Base-by-base conservation (phyloP, 345 rosid genomes). In the Heritiera littoralis region DNA sequence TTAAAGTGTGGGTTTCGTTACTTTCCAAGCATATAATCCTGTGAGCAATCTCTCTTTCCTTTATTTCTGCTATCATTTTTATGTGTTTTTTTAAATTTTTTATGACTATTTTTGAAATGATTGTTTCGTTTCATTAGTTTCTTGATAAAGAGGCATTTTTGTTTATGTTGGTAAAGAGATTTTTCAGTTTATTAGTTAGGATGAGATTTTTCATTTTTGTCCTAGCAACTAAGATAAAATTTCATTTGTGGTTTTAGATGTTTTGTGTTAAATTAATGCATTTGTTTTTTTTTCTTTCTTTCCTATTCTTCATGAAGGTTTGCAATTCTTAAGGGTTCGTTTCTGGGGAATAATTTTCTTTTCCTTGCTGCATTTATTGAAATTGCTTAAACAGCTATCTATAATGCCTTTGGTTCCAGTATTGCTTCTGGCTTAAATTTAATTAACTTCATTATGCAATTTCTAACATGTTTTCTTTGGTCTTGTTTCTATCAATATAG, bases 1-100 rank as follows among this genome's bases (percentile, higher is more conserved):
- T 10, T 54, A 72, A 61, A 59, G 32, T 63, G 38, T 77, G 69
- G 69, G 23, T 51, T 78, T 78, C 71, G 30, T 13, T 65, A 46
- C 69, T 30, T 74, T 49, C 64, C 67, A 68, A 65, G 56, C 18
- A 67, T 43, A 74, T 35, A 52, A 77, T 65, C 65, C 43, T 77
- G 92, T 87, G 79, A 84, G 89, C 82, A 41, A 0, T 75, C 38
- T 69, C n/a, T 69, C 12, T 3, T 1, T 28, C 60, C 38, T 51
- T 51, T 9, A 41, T 72, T 46, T 32, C 75, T 32, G 23, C 28
- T 8, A 4, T 61, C 45, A 1, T 54, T 15, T 72, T 35, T 35
- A 32, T 5, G 18, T 32, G 46, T 9, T 15, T 4, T 30, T 72
- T 35, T 8, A 4, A 4, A 30, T 28, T 30, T 71, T 14, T 45